phyloP scores from a whole-genome alignment of 345 rosid species.

The Psidium guajava region DNA sequence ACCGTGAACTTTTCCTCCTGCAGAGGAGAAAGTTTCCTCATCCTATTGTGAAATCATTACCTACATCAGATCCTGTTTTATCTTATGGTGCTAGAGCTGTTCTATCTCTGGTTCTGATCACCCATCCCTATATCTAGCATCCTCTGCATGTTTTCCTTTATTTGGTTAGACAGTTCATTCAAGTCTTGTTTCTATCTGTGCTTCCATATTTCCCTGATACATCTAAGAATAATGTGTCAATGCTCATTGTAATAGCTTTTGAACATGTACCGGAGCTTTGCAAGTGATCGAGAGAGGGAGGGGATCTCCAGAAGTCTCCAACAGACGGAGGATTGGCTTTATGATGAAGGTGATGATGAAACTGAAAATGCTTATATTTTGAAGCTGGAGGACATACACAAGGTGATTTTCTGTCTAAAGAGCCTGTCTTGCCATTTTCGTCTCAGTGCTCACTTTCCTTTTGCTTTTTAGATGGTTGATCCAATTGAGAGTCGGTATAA shows the following conservation, averaged over 20 bases:
- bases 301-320: conserved; percentile 39
- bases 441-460: background rate
- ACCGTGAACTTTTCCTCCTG: background rate
- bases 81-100: background rate
- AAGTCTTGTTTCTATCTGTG: background rate
- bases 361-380: conserved; percentile 30
- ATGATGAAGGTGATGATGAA: conserved; percentile 50
- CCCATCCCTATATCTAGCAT: background rate
- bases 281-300: conserved; percentile 39
- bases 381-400: conserved; percentile 35
- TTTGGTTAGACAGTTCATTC: background rate
- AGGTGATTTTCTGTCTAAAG: conserved; percentile 12
- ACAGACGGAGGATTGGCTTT: conserved; percentile 61
- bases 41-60: background rate
- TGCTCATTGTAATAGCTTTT: conserved; percentile 25
- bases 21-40: background rate
- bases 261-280: conserved; percentile 38
- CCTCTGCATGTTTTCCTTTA: background rate
- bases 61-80: background rate
- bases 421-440: background rate
- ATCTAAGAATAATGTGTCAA: background rate
- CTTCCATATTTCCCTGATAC: background rate
- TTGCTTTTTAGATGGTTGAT: conserved; percentile 26
- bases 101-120: background rate
- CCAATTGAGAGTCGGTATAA: conserved; percentile 38